Percentiles rank a stretch among this genome's conserved stretches.
Conservation (phyloP, 1,139 yeast genomes). For the Protomyces macrosporus region DNA sequence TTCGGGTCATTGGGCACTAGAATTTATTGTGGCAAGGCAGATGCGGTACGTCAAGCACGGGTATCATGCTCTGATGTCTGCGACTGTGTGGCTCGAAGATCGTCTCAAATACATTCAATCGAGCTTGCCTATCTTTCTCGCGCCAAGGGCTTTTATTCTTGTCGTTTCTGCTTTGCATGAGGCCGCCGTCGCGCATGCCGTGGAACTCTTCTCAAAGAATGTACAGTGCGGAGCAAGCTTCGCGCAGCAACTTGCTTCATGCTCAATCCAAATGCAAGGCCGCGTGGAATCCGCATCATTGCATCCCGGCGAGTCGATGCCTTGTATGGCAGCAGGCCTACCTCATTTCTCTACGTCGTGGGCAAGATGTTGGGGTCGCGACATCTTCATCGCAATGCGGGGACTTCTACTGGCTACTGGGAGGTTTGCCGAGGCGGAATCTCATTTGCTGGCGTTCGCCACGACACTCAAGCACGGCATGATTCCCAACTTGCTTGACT, state of each 20-base stretch:
- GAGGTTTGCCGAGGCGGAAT: conserved; percentile 69
- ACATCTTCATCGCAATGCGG: conserved; percentile 79
- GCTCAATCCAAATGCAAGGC: conserved; percentile 86
- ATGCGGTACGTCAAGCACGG: conserved; percentile 46
- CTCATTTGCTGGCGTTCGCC: conserved; percentile 81
- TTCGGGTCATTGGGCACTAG: conserved; percentile 84
- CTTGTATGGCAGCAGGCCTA: conserved; percentile 89
- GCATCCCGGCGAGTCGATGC: conserved; percentile 54
- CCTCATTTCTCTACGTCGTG: conserved; percentile 88
- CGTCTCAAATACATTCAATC: conserved; percentile 59
- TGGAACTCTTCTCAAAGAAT: conserved; percentile 51
- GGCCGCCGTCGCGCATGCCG: conserved; percentile 65
- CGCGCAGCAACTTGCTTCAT: conserved; percentile 71
- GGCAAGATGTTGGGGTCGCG: conserved; percentile 99
- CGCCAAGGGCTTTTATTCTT: conserved; percentile 82
- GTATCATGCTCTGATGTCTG: conserved; percentile 47
- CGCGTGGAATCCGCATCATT: conserved; percentile 68
- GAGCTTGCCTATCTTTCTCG: conserved; percentile 65
- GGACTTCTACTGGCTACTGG: conserved; percentile 77
- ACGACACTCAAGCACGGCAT: conserved; percentile 90
- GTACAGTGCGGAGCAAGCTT: conserved; percentile 63
- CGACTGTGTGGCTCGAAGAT: conserved; percentile 62
- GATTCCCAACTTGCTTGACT: conserved; percentile 86
- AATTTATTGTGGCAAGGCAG: conserved; percentile 62
- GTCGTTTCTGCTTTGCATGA: conserved; percentile 75